Percentiles rank a stretch among this genome's conserved stretches.
These are phyloP conservation scores for Monilinia vaccinii-corymbosi DNA, from an alignment of 2,329 filamentous ascomycete species.

Conservation along the genomic window DNA sequence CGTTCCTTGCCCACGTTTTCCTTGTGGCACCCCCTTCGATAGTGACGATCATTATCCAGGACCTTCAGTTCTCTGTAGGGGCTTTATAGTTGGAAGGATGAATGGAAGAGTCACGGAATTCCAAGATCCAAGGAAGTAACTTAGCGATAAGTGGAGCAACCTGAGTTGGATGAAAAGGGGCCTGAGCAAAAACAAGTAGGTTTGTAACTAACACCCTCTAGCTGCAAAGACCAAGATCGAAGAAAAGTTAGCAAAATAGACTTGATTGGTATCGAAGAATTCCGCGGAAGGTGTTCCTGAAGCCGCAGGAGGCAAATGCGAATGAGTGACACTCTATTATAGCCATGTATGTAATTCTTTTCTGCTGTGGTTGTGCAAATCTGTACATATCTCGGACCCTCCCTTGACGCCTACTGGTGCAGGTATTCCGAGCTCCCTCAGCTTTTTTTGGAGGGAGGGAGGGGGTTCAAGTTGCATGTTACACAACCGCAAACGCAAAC, in stretches of 20 bases:
- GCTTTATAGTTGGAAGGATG: neutral
- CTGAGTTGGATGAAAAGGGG: conserved; percentile 6
- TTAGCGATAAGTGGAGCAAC: neutral
- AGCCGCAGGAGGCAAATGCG: neutral
- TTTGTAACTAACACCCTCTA: neutral
- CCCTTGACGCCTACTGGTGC: neutral
- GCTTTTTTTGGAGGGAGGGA: neutral
- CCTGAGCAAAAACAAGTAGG: neutral
- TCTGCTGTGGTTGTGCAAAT: neutral
- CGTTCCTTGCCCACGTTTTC: conserved; percentile 5
- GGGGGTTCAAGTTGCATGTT: no score
- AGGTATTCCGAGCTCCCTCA: neutral
- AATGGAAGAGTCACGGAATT: neutral
- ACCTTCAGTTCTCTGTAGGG: neutral
- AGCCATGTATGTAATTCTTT: no score
- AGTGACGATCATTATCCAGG: neutral
- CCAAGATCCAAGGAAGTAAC: neutral
- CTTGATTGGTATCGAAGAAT: neutral
- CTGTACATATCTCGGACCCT: neutral
- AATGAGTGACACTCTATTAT: neutral
- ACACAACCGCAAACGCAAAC: neutral
- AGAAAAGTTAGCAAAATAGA: neutral
- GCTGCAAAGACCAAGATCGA: neutral
- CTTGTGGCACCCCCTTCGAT: conserved; percentile 4
- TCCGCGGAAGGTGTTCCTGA: conserved; percentile 5